Conservation (phyloP, 345 rosid species). For the Salix suchowensis region DNA sequence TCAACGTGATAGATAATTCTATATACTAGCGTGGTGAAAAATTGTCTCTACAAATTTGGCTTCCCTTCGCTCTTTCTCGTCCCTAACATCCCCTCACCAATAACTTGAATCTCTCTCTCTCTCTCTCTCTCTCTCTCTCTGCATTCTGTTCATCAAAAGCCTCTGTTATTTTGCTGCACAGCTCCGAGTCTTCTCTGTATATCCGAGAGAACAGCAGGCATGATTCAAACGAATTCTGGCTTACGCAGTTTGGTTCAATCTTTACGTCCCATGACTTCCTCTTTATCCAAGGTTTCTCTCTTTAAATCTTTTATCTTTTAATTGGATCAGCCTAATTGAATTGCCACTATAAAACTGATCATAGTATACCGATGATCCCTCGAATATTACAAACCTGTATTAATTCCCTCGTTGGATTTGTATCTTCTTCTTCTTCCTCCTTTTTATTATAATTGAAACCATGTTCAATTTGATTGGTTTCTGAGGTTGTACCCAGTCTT, state of each 20-base stretch:
- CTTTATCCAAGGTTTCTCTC: constrained; percentile 23
- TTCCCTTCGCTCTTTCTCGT: too few species aligned
- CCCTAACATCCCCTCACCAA: too few species aligned
- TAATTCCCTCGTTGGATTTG: too few species aligned
- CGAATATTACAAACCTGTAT: too few species aligned
- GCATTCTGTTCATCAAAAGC: background rate
- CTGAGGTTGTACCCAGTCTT: too few species aligned
- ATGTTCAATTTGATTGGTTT: too few species aligned
- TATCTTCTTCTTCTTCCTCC: too few species aligned
- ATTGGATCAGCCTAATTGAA: background rate
- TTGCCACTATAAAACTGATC: too few species aligned
- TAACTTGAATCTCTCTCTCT: background rate
- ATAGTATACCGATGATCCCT: background rate
- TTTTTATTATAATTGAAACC: too few species aligned
- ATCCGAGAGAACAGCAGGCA: background rate
- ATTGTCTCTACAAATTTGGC: too few species aligned
- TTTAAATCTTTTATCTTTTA: background rate
- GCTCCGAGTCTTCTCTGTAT: background rate
- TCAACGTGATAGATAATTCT: too few species aligned
- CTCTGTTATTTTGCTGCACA: background rate
- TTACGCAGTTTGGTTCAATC: constrained; percentile 18
- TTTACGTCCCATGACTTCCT: constrained; percentile 10
- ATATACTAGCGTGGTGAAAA: too few species aligned
- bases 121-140: background rate
- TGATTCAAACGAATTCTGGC: constrained; percentile 21